These are phyloP conservation scores for Ramichloridium luteum DNA, from an alignment of 2,329 filamentous ascomycete species.

Conservation along the genomic window DNA sequence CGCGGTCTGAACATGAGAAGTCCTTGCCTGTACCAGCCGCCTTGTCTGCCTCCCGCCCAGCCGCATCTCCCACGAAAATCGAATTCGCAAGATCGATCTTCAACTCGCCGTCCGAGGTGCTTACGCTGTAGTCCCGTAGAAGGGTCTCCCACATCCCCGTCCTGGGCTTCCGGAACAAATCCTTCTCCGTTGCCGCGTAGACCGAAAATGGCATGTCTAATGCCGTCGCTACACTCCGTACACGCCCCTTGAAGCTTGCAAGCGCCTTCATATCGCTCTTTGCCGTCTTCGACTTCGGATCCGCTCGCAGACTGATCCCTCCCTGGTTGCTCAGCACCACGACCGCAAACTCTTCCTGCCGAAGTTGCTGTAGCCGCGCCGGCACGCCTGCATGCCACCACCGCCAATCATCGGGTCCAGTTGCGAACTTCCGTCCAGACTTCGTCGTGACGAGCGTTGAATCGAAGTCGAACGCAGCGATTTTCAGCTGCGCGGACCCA, in stretches of 20 bases:
- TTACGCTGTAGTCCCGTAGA: constrained; percentile 36
- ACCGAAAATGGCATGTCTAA: constrained; percentile 66
- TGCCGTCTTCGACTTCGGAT: constrained; percentile 49
- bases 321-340: constrained; percentile 83
- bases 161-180: constrained; percentile 76
- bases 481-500: no score
- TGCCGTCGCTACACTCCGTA: constrained; percentile 53
- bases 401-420: constrained; percentile 69
- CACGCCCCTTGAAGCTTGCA: constrained; percentile 71
- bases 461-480: constrained; percentile 68
- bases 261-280: constrained; percentile 57
- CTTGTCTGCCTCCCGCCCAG: constrained; percentile 35
- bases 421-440: constrained; percentile 68
- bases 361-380: constrained; percentile 50
- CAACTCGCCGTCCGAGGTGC: constrained; percentile 30
- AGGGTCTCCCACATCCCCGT: constrained; percentile 76
- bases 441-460: constrained; percentile 72
- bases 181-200: constrained; percentile 76
- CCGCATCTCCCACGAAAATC: constrained; percentile 84
- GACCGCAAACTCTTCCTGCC: constrained; percentile 62
- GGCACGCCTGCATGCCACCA: constrained; percentile 79
- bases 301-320: constrained; percentile 55
- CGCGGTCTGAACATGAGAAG: constrained; percentile 50
- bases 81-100: constrained; percentile 59
- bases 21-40: constrained; percentile 37